Base-by-base conservation (phyloP, 345 rosid species). In the Xanthoceras sorbifolium region DNA sequence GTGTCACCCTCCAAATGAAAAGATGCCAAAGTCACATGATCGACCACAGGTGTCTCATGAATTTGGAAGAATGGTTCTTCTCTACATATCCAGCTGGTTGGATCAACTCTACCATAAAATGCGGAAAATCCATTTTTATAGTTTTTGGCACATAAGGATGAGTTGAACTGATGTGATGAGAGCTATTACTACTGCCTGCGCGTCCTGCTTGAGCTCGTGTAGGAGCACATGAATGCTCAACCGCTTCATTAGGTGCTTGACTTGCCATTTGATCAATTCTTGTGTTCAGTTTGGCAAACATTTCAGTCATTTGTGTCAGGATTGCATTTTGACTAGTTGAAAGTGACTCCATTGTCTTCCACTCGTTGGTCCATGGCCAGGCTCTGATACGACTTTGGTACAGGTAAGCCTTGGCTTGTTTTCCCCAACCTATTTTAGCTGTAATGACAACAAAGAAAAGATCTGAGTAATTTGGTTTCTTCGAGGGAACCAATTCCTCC, bases 381-480 rank as follows among this genome's bases (percentile, higher is more conserved):
- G 44, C 68, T 64, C 68, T 64, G 32, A 64, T 64, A 64, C 68
- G 44, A 64, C 17, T 31, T 3, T 64, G 44, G 68, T 64, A 64
- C 9, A n/a, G n/a, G n/a, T n/a, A n/a, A n/a, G n/a, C n/a, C n/a
- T n/a, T n/a, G n/a, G n/a, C n/a, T n/a, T n/a, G n/a, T n/a, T n/a
- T n/a, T n/a, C n/a, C n/a, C n/a, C n/a, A n/a, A n/a, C n/a, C n/a
- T n/a, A n/a, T n/a, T n/a, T n/a, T n/a, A n/a, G n/a, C n/a, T n/a
- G n/a, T n/a, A n/a, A n/a, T n/a, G n/a, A n/a, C n/a, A n/a, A n/a
- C n/a, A n/a, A n/a, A n/a, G n/a, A n/a, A n/a, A n/a, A n/a, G n/a
- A n/a, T n/a, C n/a, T n/a, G n/a, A n/a, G n/a, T n/a, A n/a, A n/a
- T n/a, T n/a, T n/a, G n/a, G n/a, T n/a, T n/a, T n/a, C n/a, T n/a